Evolutionary conservation across 331 rosid genomes (phyloP), one percentile per base, ranked within the genome.

Genomic region (Arachis monticola): DNA sequence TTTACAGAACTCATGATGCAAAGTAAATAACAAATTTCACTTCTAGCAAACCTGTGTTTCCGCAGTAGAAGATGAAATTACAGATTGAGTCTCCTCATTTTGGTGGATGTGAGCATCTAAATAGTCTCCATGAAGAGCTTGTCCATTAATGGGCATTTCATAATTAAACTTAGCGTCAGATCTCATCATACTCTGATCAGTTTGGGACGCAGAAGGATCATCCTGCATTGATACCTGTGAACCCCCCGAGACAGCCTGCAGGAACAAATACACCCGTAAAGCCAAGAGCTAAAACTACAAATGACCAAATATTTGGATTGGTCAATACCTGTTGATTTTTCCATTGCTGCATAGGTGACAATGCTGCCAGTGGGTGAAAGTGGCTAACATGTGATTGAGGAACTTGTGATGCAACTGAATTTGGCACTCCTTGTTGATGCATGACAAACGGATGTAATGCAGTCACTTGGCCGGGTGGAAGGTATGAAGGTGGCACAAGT

Each of bases 351-450:
- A 86, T 79, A 82, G 92, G 90, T 17, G 94, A 84, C 73, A 91
- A 70, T 73, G 93, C 79, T 2, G 93, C 85, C 79, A 85, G 77
- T 5, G 93, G 81, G 53, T 91, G 96, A 84, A 87, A 92, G 73
- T 89, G 92, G 64, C 93, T 97, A 76, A 86, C 85, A 82, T 94
- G 94, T 47, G 97, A 80, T 61, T 88, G 96, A 72, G 97, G 85
- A 74, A 85, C 90, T 77, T 90, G 97, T 10, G 97, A 75, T 72
- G 87, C 82, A 79, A 93, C 86, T 50, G 97, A 87, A 69, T 88
- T 88, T 60, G 94, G 85, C 64, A 82, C 88, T 45, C 90, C 97
- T 65, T 91, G 98, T 77, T 92, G 97, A 81, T 95, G 98, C 91
- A 95, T 77, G 67, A 92, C 83, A 86, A 86, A 88, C 6, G 97